Base-by-base conservation (phyloP, 371 early-diverging fungal genomes). In the Mortierella polycephala region DNA sequence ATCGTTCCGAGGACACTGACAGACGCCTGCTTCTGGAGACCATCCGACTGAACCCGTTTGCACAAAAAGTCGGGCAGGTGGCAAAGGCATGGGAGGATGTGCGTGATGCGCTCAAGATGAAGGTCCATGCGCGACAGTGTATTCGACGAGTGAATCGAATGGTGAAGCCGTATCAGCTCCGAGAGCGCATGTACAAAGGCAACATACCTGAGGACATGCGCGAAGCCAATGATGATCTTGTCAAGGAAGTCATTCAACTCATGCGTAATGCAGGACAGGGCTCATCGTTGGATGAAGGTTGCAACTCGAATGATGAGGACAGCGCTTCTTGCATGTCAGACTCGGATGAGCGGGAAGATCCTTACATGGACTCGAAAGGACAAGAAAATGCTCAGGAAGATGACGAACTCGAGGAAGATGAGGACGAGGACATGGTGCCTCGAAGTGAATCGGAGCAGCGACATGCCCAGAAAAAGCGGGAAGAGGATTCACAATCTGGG, bases 51-150 rank as follows among this genome's bases (percentile, higher is more conserved):
- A 79, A 79, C 49, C 80, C 80, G 13, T 79, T 79, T 67, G 66
- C 63, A 12, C 80, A 79, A 59, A 79, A 73, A 45, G 56, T 79
- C n/a, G 80, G 80, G 0, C 80, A 73, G 50, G 74, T 79, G 10
- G 80, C 74, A 30, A 79, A 73, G 46, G 74, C 74, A 7, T 79
- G 80, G 80, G 80, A 79, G 53, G 80, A 79, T 30, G 69, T 79
- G 1, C 57, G 74, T 20, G 80, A 79, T 41, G 70, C 80, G 0
- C 49, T 79, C 23, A 59, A 66, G 30, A 79, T 79, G 80, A 73
- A 69, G 64, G 80, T 79, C 7, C 80, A 79, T 67, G 66, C 80
- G 0, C 69, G 80, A 4, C 80, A 79, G 52, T 79, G 80, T 55
- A 63, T 79, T 40, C 73, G 80, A 16, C 40, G 80, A 18, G 80